These are phyloP conservation scores for Prunus salicina DNA, from an alignment of 306 rosid genomes.

Conservation along the genomic window DNA sequence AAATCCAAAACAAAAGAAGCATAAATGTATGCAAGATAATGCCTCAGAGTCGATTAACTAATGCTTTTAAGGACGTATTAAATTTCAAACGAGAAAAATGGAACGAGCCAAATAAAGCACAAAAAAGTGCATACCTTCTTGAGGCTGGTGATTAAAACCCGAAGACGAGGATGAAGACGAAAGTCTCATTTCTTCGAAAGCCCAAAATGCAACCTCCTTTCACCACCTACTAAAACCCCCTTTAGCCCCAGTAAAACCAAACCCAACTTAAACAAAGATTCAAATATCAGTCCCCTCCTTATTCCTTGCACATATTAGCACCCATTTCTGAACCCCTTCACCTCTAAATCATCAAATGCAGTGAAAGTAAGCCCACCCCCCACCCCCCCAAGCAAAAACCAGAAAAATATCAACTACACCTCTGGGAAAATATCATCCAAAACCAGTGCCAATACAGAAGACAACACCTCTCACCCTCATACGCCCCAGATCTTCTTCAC, in stretches of 20 bases:
- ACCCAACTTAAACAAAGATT: slow-evolving; percentile 19
- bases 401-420: slow-evolving; percentile 19
- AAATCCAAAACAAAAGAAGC: background rate
- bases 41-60: background rate
- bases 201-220: background rate
- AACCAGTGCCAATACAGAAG: slow-evolving; percentile 57
- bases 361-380: slow-evolving; percentile 27
- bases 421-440: slow-evolving; percentile 40
- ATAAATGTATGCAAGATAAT: background rate
- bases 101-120: slow-evolving; percentile 3
- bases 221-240: slow-evolving; percentile 24
- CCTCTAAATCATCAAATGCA: slow-evolving; percentile 22
- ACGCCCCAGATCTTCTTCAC: slow-evolving; percentile 44
- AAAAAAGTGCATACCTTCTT: slow-evolving; percentile 41
- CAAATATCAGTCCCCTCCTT: slow-evolving; percentile 7
- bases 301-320: slow-evolving; percentile 1
- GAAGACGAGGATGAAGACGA: slow-evolving; percentile 43
- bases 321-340: slow-evolving; percentile 14
- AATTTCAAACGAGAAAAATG: background rate
- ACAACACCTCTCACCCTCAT: slow-evolving; percentile 46
- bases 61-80: background rate
- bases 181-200: slow-evolving; percentile 44
- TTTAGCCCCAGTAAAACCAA: slow-evolving; percentile 22
- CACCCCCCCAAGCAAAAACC: slow-evolving; percentile 37
- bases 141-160: slow-evolving; percentile 46